Base-by-base conservation (phyloP, 1,139 yeast genomes). In the Zygoascus meyerae region DNA sequence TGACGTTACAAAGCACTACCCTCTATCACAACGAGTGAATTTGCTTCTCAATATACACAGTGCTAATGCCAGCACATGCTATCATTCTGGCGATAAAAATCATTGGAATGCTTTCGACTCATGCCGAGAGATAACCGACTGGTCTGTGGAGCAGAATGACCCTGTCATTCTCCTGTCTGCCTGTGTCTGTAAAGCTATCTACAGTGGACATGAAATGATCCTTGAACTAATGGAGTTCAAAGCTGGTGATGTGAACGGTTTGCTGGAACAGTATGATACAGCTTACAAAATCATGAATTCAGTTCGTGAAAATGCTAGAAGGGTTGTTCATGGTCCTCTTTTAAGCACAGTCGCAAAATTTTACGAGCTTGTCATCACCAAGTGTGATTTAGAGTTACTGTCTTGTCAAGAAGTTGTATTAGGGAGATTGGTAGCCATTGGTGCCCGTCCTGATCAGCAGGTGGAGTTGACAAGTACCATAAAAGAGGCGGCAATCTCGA, bases 351-450 rank as follows among this genome's bases (percentile, higher is more conserved):
- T n/a, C 12, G 17, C 39, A 11, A 35, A 35, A 35, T 35, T 17
- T 17, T 10, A 18, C 10, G 39, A 35, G 6, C 15, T 35, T 6
- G 15, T 76, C 5, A 68, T 69, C 39, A 66, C 75, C 18, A 69
- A 75, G 12, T 73, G 73, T 29, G 72, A 69, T 21, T 34, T 29
- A n/a, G 32, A 17, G 10, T 40, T 37, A 5, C 18, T 48, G 2
- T 37, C 41, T 10, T 41, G 40, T 21, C 29, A 37, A 12, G 48
- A 47, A 12, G 35, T 44, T 12, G 35, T 45, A 15, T 17, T 48
- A n/a, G 35, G 35, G 6, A 18, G 48, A 16, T 30, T 43, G 26
- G 45, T 34, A 12, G 41, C 48, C 8, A 42, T 26, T 40, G 40
- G 40, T 17, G 36, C 36, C 34, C 29, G 21, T 44, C 14, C 26